Evolutionary conservation across 352 stramenopile genomes (phyloP).

Genomic region (Plasmopara viticola): DNA sequence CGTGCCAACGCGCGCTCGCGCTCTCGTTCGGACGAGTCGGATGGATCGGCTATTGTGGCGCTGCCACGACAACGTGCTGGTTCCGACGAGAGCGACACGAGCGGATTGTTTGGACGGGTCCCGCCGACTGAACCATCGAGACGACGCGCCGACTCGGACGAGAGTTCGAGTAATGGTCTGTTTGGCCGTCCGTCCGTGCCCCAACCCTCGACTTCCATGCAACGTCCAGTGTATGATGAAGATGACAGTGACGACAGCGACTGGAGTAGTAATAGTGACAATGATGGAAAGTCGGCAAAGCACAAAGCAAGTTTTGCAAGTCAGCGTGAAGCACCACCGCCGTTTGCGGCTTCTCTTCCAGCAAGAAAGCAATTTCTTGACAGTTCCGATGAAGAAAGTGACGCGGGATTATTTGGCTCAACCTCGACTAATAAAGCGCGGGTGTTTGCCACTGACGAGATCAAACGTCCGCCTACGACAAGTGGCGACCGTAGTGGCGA

Average conservation of each 20-base stretch:
- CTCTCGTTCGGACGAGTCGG: slow-evolving; percentile 39
- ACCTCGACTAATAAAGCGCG: slow-evolving; percentile 16
- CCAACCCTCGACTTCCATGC: slow-evolving; percentile 19
- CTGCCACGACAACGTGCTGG: slow-evolving; percentile 15
- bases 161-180: slow-evolving; percentile 50
- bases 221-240: slow-evolving; percentile 32
- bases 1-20: slow-evolving; percentile 13
- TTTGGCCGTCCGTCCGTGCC: slow-evolving; percentile 36
- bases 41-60: slow-evolving; percentile 21
- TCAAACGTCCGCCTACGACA: slow-evolving; percentile 15
- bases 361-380: slow-evolving; percentile 47
- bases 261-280: slow-evolving; percentile 49
- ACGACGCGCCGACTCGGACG: slow-evolving; percentile 36
- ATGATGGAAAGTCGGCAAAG: slow-evolving; percentile 11
- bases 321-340: slow-evolving; percentile 14
- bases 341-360: slow-evolving; percentile 17
- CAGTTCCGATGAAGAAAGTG: slow-evolving; percentile 54
- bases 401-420: slow-evolving; percentile 50
- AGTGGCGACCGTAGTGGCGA: slow-evolving; percentile 33
- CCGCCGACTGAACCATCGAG: slow-evolving; percentile 7
- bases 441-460: slow-evolving; percentile 24
- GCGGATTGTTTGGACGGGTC: slow-evolving; percentile 44
- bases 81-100: slow-evolving; percentile 57
- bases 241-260: slow-evolving; percentile 41
- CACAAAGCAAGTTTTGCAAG: slow-evolving; percentile 17